Conservation (phyloP, 805 yeast genomes). For the Zygosaccharomyces bisporus region DNA sequence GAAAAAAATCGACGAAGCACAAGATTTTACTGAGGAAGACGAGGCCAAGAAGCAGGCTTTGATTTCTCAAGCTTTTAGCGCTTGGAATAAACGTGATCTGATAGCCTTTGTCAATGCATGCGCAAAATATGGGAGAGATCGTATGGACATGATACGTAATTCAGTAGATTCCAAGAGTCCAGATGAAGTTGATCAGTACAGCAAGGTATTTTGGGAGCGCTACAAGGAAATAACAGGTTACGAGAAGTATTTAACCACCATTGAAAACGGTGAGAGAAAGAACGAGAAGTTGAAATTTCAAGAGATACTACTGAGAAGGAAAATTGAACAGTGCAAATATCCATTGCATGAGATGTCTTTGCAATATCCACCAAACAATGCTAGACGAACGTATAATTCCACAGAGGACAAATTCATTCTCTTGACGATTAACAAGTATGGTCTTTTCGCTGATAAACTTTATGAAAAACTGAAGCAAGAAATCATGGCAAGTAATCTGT, state of each 20-base stretch:
- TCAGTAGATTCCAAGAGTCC: constrained; percentile 53
- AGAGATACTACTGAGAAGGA: constrained; percentile 49
- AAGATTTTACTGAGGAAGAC: constrained; percentile 63
- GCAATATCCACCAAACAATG: constrained; percentile 79
- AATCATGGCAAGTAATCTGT: constrained; percentile 53
- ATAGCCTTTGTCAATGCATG: constrained; percentile 65
- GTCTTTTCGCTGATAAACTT: constrained; percentile 55
- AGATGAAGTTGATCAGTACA: constrained; percentile 58
- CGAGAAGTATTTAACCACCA: constrained; percentile 67
- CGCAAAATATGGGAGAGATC: constrained; percentile 61
- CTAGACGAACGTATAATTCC: constrained; percentile 66
- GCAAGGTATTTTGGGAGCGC: constrained; percentile 60
- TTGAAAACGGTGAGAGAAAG: constrained; percentile 71
- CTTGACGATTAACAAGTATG: constrained; percentile 58
- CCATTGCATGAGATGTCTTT: constrained; percentile 62
- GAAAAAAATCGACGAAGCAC: constrained; percentile 52
- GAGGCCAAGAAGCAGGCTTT: constrained; percentile 48
- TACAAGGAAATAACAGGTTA: constrained; percentile 60
- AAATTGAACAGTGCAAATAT: constrained; percentile 50
- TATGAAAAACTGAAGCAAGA: constrained; percentile 65
- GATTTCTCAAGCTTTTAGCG: constrained; percentile 54
- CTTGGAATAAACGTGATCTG: constrained; percentile 75
- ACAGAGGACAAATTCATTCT: constrained; percentile 68
- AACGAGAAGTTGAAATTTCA: constrained; percentile 52
- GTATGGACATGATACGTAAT: constrained; percentile 46